A percentile compares a stretch with the other conserved stretches of the same genome.
These are phyloP conservation scores for Sclerotinia glacialis DNA, from an alignment of 2,329 filamentous ascomycete species.

Conservation along the genomic window DNA sequence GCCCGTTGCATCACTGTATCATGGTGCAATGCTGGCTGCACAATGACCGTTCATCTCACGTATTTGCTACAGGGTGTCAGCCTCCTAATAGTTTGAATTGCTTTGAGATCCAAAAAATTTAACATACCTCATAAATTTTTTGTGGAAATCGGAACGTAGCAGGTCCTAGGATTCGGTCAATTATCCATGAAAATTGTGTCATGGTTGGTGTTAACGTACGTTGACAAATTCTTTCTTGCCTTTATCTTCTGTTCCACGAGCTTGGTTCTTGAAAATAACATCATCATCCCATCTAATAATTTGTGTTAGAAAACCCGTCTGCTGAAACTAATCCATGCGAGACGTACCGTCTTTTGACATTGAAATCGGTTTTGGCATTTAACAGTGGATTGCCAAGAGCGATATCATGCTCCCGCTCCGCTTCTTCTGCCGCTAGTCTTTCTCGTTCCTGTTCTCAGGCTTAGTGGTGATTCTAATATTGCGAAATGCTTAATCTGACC, in stretches of 20 bases:
- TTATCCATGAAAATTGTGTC: slow-evolving; percentile 19
- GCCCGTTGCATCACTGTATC: background rate
- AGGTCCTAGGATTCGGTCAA: slow-evolving; percentile 58
- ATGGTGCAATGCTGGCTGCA: slow-evolving; percentile 2
- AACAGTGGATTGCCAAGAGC: slow-evolving; percentile 89
- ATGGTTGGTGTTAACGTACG: slow-evolving; percentile 49
- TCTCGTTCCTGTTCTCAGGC: slow-evolving; percentile 62
- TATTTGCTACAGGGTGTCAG: slow-evolving; percentile 37
- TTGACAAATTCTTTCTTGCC: slow-evolving; percentile 97
- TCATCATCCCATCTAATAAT: slow-evolving; percentile 83
- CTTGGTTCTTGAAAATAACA: slow-evolving; percentile 99
- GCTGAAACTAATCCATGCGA: slow-evolving; percentile 6
- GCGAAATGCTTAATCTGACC: slow-evolving; percentile 40
- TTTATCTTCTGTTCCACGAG: slow-evolving; percentile 88
- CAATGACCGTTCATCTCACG: slow-evolving; percentile 36
- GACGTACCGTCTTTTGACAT: slow-evolving; percentile 67
- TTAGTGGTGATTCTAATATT: slow-evolving; percentile 23
- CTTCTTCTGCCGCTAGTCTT: slow-evolving; percentile 75
- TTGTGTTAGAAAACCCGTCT: background rate
- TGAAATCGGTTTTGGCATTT: slow-evolving; percentile 77
- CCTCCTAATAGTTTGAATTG: slow-evolving; percentile 9
- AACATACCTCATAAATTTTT: slow-evolving; percentile 76
- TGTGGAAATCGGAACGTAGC: slow-evolving; percentile 93
- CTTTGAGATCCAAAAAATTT: slow-evolving; percentile 7
- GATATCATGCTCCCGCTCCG: slow-evolving; percentile 81